Conservation (phyloP, 306 rosid species). For the Cucumis cinereus region DNA sequence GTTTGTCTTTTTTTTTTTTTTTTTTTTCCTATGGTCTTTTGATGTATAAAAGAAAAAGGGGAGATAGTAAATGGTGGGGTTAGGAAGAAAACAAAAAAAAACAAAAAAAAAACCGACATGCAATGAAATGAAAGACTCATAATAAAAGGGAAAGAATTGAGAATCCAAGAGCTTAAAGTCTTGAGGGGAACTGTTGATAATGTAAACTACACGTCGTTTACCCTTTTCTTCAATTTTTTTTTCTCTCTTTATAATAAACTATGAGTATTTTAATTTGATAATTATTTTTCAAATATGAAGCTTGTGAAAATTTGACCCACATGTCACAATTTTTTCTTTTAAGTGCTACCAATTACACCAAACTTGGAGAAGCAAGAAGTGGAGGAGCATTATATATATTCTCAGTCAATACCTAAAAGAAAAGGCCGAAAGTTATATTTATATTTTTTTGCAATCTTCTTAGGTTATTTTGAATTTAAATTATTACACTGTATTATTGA, state of each 20-base stretch:
- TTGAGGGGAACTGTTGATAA: neutral
- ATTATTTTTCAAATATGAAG: neutral
- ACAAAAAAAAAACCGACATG: neutral
- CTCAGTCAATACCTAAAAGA: constrained; percentile 3
- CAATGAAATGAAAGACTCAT: no score
- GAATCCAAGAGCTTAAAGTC: neutral
- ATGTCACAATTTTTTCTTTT: constrained; percentile 18
- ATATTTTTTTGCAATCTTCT: neutral
- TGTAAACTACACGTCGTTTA: constrained; percentile 6
- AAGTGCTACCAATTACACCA: neutral
- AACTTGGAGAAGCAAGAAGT: neutral
- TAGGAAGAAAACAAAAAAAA: neutral
- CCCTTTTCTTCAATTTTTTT: neutral
- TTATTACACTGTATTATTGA: no score
- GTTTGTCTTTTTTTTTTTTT: neutral
- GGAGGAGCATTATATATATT: neutral
- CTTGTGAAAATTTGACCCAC: neutral
- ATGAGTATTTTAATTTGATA: neutral
- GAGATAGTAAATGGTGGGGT: constrained; percentile 46
- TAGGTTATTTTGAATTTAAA: no score
- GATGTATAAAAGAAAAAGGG: constrained; percentile 15
- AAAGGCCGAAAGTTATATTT: neutral
- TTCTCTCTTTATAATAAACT: neutral
- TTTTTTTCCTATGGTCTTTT: neutral
- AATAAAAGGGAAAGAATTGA: neutral